Percentiles rank a stretch among this genome's conserved stretches.
phyloP scores from a whole-genome alignment of 2,329 filamentous ascomycete genomes.

The Sordariomycetes sp. region DNA sequence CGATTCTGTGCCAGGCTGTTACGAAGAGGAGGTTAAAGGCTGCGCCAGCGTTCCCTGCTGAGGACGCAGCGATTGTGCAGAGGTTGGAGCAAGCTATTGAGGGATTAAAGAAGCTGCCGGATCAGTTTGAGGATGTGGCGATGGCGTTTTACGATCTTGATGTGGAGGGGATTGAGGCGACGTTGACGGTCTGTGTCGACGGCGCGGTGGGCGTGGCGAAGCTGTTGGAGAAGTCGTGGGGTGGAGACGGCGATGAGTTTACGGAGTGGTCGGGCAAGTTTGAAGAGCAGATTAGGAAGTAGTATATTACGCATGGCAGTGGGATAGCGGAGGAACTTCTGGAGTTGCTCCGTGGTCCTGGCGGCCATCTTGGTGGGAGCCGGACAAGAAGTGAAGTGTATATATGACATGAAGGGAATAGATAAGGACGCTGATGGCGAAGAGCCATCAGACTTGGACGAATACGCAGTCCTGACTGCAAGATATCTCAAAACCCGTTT shows the following conservation, averaged over 20 bases:
- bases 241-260: conserved; percentile 59
- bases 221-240: conserved; percentile 46
- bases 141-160: conserved; percentile 60
- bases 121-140: conserved; percentile 58
- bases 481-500: neutral
- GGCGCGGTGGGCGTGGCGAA: conserved; percentile 44
- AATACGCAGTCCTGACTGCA: neutral
- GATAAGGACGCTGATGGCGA: neutral
- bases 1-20: conserved; percentile 55
- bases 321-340: neutral
- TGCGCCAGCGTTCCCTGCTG: conserved; percentile 26
- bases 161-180: conserved; percentile 39
- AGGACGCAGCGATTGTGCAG: conserved; percentile 17
- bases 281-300: conserved; percentile 35
- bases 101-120: conserved; percentile 45
- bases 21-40: conserved; percentile 56
- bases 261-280: conserved; percentile 58
- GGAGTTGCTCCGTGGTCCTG: too few species aligned
- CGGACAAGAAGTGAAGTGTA: neutral
- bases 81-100: conserved; percentile 43
- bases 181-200: conserved; percentile 45
- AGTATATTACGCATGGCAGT: neutral
- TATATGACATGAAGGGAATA: neutral
- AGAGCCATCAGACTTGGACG: neutral
- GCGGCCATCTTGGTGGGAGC: neutral